These are phyloP conservation scores for Globisporangium mamillatum DNA, from an alignment of 352 stramenopile species.

Conservation along the genomic window DNA sequence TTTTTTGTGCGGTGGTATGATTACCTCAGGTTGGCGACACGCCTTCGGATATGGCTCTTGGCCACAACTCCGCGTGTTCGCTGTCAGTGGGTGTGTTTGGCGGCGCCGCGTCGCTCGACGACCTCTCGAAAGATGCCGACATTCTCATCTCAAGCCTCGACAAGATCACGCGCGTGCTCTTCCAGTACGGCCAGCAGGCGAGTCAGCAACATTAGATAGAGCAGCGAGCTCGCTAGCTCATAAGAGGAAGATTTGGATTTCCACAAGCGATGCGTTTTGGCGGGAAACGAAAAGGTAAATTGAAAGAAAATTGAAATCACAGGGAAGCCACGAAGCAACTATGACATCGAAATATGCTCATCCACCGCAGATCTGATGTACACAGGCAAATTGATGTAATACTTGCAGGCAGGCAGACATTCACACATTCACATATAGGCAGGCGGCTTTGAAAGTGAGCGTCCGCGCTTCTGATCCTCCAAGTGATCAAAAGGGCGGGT, in stretches of 20 bases:
- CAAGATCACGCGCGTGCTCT: slow-evolving; percentile 43
- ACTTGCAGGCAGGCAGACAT: not conserved
- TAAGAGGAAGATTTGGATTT: not conserved
- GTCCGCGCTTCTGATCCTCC: not conserved
- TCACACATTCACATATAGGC: not conserved
- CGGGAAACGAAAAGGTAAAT: not conserved
- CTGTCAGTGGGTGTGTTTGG: slow-evolving; percentile 45
- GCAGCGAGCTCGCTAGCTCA: not conserved
- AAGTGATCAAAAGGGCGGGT: not conserved
- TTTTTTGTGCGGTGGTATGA: not conserved
- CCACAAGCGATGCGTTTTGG: slow-evolving; percentile 2
- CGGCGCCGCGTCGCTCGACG: slow-evolving; percentile 34
- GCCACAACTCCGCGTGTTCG: slow-evolving; percentile 28
- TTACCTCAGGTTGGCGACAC: slow-evolving; percentile 40
- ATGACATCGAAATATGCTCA: not conserved
- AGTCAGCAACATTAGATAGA: slow-evolving; percentile 3
- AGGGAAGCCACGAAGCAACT: not conserved
- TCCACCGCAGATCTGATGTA: not conserved
- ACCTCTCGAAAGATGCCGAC: slow-evolving; percentile 42
- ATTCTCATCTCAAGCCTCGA: slow-evolving; percentile 43
- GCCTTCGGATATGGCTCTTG: slow-evolving; percentile 40
- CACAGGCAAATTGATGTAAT: not conserved
- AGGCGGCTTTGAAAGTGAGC: not conserved
- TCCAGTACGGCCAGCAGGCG: slow-evolving; percentile 26
- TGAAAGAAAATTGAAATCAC: not conserved